Base-by-base conservation (phyloP, 2,329 filamentous ascomycete species). In the Xylariaceae sp. region DNA sequence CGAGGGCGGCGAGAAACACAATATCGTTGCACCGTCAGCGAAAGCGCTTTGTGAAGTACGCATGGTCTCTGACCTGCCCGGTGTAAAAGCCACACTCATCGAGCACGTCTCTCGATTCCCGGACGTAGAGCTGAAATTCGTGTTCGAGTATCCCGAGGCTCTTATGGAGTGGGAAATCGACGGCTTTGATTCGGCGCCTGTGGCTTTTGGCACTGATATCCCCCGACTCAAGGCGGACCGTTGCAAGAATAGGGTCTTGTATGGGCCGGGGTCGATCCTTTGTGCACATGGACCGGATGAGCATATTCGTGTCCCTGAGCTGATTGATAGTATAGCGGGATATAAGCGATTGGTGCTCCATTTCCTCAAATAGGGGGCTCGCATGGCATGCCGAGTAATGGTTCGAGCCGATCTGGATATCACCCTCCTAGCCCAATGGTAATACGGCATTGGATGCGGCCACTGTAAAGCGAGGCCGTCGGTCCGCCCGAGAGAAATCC, bases 11-110 rank as follows among this genome's bases (percentile, higher is more conserved):
- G 73, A 72, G 54, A 72, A 68, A 53, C 73, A 76, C 61, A 76
- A 76, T 58, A 72, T 77, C 44, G 64, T 77, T 5, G 73, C 75
- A 1, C 69, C 72, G 6, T 68, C 67, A 0, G 74, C 74, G 2
- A 72, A 71, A 30, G 74, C 75, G 0, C 71, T 76, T 11, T 77
- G 74, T 63, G 71, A 71, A 37, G 68, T 76, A 9, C 73, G 75
- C 54, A 71, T 76, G 60, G 74, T 73, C 4, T 66, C 69, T 0
- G 71, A 75, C 57, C 62, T 76, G n/a, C 62, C 68, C 0, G 68
- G 64, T 1, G 70, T 76, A 54, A 73, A 74, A 51, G 58, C 55
- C 52, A 68, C 70, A 53, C 67, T 76, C n/a, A 62, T 65, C 1
- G 71, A 73, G 0, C 68, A 71, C 8, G 70, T 75, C 15, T 65